Evolutionary conservation across 139 green algal genomes (phyloP).

Genomic region (Micromonas pusilla): DNA sequence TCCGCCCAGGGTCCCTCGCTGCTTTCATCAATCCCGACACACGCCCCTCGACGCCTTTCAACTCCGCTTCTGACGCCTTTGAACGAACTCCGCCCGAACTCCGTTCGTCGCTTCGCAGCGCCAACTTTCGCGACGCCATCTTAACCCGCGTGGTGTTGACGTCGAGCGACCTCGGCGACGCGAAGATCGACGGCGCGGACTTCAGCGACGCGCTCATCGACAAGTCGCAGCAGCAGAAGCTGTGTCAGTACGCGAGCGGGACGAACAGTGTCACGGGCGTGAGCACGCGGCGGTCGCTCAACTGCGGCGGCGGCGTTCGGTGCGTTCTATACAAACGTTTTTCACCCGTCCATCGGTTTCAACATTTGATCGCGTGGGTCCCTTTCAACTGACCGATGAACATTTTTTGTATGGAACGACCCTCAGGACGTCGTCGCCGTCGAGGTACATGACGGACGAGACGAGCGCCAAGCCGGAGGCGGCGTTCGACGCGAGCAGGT

Average conservation of each 20-base stretch:
- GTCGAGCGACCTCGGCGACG: constrained; percentile 26
- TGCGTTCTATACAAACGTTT: not conserved
- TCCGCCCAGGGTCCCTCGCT: no score
- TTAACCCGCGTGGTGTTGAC: constrained; percentile 27
- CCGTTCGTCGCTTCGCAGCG: no score
- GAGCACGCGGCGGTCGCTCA: constrained; percentile 67
- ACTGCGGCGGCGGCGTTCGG: constrained; percentile 48
- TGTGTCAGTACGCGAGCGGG: constrained; percentile 73
- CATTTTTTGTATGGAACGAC: no score
- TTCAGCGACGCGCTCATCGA: constrained; percentile 87
- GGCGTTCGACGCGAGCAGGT: constrained; percentile 17
- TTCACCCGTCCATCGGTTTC: no score
- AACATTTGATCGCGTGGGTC: no score
- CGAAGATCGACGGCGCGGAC: constrained; percentile 62
- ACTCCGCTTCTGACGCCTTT: no score
- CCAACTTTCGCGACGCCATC: constrained; percentile 28
- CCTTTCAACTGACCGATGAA: no score
- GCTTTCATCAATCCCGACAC: no score
- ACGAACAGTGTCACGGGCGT: constrained; percentile 66
- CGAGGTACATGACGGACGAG: constrained; percentile 20
- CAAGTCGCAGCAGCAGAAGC: constrained; percentile 62
- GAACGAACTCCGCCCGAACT: no score
- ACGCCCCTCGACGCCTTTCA: no score
- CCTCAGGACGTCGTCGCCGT: not conserved
- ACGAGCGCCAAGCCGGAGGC: constrained; percentile 5